phyloP scores from a whole-genome alignment of 2,329 filamentous ascomycete genomes.

The Clathrospora elynae region DNA sequence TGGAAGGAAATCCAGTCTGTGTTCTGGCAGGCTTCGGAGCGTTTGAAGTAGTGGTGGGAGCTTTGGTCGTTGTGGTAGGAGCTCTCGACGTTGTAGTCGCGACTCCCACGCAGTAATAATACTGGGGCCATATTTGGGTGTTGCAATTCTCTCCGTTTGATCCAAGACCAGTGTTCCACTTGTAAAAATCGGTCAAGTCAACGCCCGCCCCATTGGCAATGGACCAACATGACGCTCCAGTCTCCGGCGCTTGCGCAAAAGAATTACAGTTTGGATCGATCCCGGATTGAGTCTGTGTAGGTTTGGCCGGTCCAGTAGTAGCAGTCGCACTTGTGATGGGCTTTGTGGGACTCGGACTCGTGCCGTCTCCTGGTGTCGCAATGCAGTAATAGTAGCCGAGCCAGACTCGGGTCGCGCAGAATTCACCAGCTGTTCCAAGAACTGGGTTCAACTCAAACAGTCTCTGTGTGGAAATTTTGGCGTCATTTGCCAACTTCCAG shows the following conservation, averaged over 20 bases:
- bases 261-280: constrained; percentile 2
- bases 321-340: not conserved
- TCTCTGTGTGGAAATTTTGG: not conserved
- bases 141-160: constrained; percentile 1
- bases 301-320: not conserved
- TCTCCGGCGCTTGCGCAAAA: not conserved
- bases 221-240: not conserved
- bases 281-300: constrained; percentile 2
- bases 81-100: not conserved
- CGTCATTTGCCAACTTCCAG: constrained; percentile 4
- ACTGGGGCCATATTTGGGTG: constrained; percentile 1
- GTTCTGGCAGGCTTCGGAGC: not conserved
- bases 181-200: not conserved
- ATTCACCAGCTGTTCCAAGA: constrained; percentile 1
- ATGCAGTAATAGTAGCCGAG: constrained; percentile 6
- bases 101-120: constrained; percentile 4
- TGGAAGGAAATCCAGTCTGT: not conserved
- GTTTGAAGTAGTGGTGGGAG: not conserved
- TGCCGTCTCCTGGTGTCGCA: not conserved
- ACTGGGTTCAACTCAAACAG: constrained; percentile 3
- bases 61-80: not conserved
- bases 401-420: not conserved
- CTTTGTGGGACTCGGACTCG: not conserved
- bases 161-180: constrained; percentile 1
- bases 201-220: constrained; percentile 1